Base-by-base conservation (phyloP, 306 rosid genomes). In the Cyamopsis tetragonoloba region DNA sequence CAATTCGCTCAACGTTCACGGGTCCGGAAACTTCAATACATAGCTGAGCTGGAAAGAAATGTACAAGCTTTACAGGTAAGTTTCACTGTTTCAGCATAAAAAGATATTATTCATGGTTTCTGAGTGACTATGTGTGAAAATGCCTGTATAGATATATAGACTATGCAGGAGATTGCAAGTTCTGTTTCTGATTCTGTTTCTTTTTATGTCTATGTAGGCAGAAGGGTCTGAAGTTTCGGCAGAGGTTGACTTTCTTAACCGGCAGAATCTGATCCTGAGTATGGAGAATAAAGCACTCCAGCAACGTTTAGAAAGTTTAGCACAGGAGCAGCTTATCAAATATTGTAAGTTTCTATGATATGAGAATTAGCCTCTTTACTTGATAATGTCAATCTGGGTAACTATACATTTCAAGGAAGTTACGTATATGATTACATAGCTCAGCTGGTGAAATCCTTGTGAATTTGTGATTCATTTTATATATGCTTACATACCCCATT, bases 1-100 rank as follows among this genome's bases (percentile, higher is more conserved):
- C 97, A 95, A 85, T 90, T 90, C 76, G 99, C 99, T 66, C 99
- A 95, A 78, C 96, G 99, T 6, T 95, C 99, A 35, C 86, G 99
- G 68, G 99, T 90, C 47, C 92, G 99, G 39, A 95, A 95, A 75
- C 96, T 90, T 80, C 99, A 95, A 72, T 95, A 90, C 84, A 95
- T 95, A 58, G 96, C 99, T 59, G 99, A 95, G 85, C 86, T 95
- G 75, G 99, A 95, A 81, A 95, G 95, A 76, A 95, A 88, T 67
- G 97, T 95, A 34, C 97, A 95, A 76, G 91, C 85, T 80, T 81
- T 95, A 72, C 97, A 88, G 96, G 99, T 79, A 84, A 80, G 84
- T 73, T 69, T 74, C 58, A n/a, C 66, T 44, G 84, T 73, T 69
- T 74, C 58, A n/a, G 68, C 49, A 72, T 65, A 76, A 28, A 68